Percentiles rank a stretch among this genome's conserved stretches.
Evolutionary conservation across 164 flowering plant genomes (phyloP).

Genomic region (Echeveria elegans): DNA sequence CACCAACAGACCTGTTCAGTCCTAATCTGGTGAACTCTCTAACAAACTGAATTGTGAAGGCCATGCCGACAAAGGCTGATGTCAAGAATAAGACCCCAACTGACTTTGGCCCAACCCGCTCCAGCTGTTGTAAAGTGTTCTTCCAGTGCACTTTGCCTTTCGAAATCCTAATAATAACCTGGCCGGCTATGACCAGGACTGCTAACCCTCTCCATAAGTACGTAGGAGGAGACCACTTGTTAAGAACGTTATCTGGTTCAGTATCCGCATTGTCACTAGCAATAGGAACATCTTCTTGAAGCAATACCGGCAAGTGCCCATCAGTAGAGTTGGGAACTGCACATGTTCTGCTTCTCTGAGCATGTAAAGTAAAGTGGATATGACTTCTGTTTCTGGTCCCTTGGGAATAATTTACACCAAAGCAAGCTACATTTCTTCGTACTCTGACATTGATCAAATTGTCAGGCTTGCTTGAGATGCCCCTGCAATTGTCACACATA

Average conservation of each 20-base stretch:
- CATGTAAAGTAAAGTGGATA: slow-evolving; percentile 12
- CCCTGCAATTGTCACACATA: background rate
- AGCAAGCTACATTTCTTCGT: background rate
- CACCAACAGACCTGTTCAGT: slow-evolving; percentile 69
- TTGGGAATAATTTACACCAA: slow-evolving; percentile 11
- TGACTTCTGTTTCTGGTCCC: slow-evolving; percentile 7
- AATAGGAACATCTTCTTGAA: slow-evolving; percentile 27
- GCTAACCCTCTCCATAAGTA: slow-evolving; percentile 84
- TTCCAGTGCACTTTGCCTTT: slow-evolving; percentile 71
- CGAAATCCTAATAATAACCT: slow-evolving; percentile 48
- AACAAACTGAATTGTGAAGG: slow-evolving; percentile 90
- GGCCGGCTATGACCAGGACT: slow-evolving; percentile 63
- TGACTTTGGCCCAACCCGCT: slow-evolving; percentile 83
- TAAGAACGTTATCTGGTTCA: slow-evolving; percentile 24
- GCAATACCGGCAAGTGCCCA: slow-evolving; percentile 27
- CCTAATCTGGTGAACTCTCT: slow-evolving; percentile 86
- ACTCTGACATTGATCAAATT: background rate
- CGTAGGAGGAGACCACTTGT: slow-evolving; percentile 73
- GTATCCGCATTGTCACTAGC: slow-evolving; percentile 15
- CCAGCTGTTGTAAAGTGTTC: slow-evolving; percentile 85
- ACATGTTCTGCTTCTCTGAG: slow-evolving; percentile 11
- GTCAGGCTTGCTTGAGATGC: background rate
- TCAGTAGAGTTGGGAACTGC: slow-evolving; percentile 31
- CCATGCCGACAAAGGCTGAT: slow-evolving; percentile 90
- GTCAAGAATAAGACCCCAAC: slow-evolving; percentile 84